Percentiles rank a stretch among this genome's conserved stretches.
Evolutionary conservation across 768 basidiomycete species (phyloP).

Genomic region (Postia placenta): DNA sequence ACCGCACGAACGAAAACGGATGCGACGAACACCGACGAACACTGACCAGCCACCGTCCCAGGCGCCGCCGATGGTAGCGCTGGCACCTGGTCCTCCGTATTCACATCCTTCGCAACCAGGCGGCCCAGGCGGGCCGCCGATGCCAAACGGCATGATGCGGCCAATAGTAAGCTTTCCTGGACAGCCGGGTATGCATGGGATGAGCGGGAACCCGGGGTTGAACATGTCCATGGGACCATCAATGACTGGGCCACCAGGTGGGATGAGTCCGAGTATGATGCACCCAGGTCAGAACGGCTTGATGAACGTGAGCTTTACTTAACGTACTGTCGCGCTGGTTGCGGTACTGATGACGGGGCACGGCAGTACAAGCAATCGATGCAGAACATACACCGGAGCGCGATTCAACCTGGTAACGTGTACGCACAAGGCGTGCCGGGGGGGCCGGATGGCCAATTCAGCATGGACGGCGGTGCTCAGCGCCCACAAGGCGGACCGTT

Average conservation of each 20-base stretch:
- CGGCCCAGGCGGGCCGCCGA: constrained; percentile 21
- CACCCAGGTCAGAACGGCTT: constrained; percentile 25
- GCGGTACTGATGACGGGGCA: constrained; percentile 7
- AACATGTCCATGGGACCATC: constrained; percentile 27
- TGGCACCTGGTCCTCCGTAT: constrained; percentile 29
- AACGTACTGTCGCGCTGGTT: too few species aligned
- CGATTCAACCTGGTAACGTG: constrained; percentile 12
- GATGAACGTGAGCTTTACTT: too few species aligned
- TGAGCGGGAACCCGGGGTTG: constrained; percentile 24
- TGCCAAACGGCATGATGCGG: constrained; percentile 35
- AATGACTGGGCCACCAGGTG: constrained; percentile 27
- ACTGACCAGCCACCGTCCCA: constrained; percentile 25
- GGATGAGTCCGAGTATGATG: constrained; percentile 37
- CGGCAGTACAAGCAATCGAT: constrained; percentile 34
- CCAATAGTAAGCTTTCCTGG: constrained; percentile 26
- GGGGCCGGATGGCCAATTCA: constrained; percentile 38
- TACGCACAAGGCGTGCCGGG: constrained; percentile 39
- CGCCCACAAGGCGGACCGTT: constrained; percentile 28
- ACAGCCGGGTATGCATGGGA: constrained; percentile 23
- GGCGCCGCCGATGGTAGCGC: constrained; percentile 32
- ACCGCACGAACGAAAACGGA: constrained; percentile 27
- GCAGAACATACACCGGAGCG: constrained; percentile 31
- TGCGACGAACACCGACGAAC: constrained; percentile 26
- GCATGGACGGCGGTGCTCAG: constrained; percentile 17
- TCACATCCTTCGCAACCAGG: constrained; percentile 24